phyloP scores from a whole-genome alignment of 108 stramenopile species.

The Asterionellopsis glacialis region DNA sequence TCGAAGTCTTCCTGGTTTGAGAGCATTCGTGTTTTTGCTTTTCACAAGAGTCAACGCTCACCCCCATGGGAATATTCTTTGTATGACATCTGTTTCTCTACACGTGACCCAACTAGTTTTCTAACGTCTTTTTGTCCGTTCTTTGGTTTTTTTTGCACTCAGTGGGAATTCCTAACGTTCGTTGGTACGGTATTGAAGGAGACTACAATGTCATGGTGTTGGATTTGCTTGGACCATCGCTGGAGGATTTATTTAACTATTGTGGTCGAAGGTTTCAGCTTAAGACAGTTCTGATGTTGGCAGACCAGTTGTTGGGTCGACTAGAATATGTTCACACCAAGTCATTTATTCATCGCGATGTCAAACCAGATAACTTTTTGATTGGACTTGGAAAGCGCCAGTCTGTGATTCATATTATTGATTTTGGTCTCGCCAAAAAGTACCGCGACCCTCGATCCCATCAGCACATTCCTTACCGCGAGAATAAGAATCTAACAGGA shows the following conservation, averaged over 20 bases:
- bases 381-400: slow-evolving; percentile 98
- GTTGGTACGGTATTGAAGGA: slow-evolving; percentile 99
- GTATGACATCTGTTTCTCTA: slow-evolving; percentile 6
- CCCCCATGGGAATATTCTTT: not conserved
- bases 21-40: too few relatives aligned
- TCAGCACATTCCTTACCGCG: slow-evolving; percentile 99
- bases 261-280: slow-evolving; percentile 97
- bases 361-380: slow-evolving; percentile 99
- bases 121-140: slow-evolving; percentile 12
- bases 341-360: slow-evolving; percentile 99
- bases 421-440: slow-evolving; percentile 99
- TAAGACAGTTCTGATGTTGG: slow-evolving; percentile 96
- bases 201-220: slow-evolving; percentile 99
- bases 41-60: too few relatives aligned
- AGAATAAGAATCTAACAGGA: slow-evolving; percentile 99
- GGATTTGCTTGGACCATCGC: slow-evolving; percentile 96
- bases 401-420: slow-evolving; percentile 97
- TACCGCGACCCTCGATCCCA: slow-evolving; percentile 98
- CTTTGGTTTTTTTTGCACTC: slow-evolving; percentile 5
- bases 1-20: too few relatives aligned
- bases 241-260: slow-evolving; percentile 99
- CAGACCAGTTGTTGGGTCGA: slow-evolving; percentile 95
- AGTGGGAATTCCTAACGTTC: slow-evolving; percentile 93
- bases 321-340: slow-evolving; percentile 99
- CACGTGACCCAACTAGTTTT: not conserved